Percentiles rank a stretch among this genome's conserved stretches.
Conservation (phyloP, 179 eudicot genomes). For the Spinacia oleracea region DNA sequence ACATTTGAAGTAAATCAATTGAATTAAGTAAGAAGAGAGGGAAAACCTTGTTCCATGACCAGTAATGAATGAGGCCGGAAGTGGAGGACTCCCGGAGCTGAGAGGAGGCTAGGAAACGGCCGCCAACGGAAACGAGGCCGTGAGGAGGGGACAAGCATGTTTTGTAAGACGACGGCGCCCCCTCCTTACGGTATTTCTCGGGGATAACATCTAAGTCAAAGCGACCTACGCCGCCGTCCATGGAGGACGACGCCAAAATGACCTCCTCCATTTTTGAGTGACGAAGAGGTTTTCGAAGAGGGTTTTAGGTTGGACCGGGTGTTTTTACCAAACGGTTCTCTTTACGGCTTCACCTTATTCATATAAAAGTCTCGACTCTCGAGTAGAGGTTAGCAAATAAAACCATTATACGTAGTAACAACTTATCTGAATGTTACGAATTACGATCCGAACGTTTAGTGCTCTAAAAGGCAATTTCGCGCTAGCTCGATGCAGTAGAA, state of each 20-base stretch:
- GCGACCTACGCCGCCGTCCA: conserved; percentile 69
- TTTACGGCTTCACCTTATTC: too few relatives aligned
- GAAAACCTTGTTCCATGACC: conserved; percentile 88
- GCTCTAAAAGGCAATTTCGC: too few relatives aligned
- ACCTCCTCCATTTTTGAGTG: conserved; percentile 41
- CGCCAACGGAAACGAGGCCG: conserved; percentile 64
- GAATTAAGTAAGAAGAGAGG: not conserved
- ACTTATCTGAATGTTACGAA: too few relatives aligned
- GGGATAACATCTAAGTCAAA: conserved; percentile 68
- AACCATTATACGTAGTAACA: too few relatives aligned
- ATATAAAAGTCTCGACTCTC: too few relatives aligned
- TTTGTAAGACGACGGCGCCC: conserved; percentile 21
- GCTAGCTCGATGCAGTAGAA: too few relatives aligned
- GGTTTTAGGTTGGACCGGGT: too few relatives aligned
- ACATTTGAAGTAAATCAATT: not conserved
- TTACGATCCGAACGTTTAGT: too few relatives aligned
- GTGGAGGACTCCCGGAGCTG: conserved; percentile 60
- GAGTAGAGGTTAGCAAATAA: too few relatives aligned
- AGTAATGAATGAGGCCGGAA: conserved; percentile 70
- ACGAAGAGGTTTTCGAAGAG: too few relatives aligned
- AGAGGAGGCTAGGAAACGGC: conserved; percentile 72
- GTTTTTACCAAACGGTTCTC: too few relatives aligned
- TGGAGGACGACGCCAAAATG: conserved; percentile 56
- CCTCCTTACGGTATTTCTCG: conserved; percentile 44
- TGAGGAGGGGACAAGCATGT: conserved; percentile 72